These are phyloP conservation scores for Aureobasidium sp. DNA, from an alignment of 2,329 filamentous ascomycete genomes.

Conservation along the genomic window DNA sequence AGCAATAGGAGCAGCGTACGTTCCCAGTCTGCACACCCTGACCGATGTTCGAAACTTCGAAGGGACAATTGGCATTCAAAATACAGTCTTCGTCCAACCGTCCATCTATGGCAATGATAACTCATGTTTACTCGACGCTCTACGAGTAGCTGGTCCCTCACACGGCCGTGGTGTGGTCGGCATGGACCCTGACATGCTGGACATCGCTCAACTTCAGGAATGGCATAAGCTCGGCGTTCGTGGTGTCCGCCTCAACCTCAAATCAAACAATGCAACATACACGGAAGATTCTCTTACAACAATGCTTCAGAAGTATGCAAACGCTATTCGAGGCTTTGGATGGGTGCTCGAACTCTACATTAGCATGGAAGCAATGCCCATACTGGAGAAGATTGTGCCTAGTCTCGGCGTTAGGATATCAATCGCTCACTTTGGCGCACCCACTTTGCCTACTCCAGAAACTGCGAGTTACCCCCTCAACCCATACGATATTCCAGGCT, in stretches of 20 bases:
- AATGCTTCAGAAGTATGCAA: slow-evolving; percentile 40
- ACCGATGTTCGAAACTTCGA: slow-evolving; percentile 36
- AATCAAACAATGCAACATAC: slow-evolving; percentile 28
- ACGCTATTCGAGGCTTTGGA: slow-evolving; percentile 38
- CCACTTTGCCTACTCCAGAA: slow-evolving; percentile 24
- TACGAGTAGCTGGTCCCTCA: slow-evolving; percentile 15
- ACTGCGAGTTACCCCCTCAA: background rate
- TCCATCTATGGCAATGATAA: slow-evolving; percentile 26
- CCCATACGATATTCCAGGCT: slow-evolving; percentile 40
- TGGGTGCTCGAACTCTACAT: slow-evolving; percentile 55
- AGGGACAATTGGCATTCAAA: slow-evolving; percentile 18
- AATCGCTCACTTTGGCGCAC: slow-evolving; percentile 49
- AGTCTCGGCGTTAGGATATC: slow-evolving; percentile 42
- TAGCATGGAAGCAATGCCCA: slow-evolving; percentile 40
- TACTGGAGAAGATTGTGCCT: slow-evolving; percentile 42
- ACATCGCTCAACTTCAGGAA: slow-evolving; percentile 16
- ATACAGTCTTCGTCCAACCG: slow-evolving; percentile 22
- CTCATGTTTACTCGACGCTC: slow-evolving; percentile 23
- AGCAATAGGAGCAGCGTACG: slow-evolving; percentile 41
- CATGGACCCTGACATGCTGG: slow-evolving; percentile 20
- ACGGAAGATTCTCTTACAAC: slow-evolving; percentile 32
- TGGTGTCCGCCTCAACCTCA: slow-evolving; percentile 25
- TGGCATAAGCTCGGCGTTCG: slow-evolving; percentile 24
- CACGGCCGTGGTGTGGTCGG: slow-evolving; percentile 23
- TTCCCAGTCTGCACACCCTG: slow-evolving; percentile 41